Percentiles rank a stretch among this genome's conserved stretches.
These are phyloP conservation scores for Noccaea bulbosa DNA, from an alignment of 345 rosid genomes.

Conservation along the genomic window DNA sequence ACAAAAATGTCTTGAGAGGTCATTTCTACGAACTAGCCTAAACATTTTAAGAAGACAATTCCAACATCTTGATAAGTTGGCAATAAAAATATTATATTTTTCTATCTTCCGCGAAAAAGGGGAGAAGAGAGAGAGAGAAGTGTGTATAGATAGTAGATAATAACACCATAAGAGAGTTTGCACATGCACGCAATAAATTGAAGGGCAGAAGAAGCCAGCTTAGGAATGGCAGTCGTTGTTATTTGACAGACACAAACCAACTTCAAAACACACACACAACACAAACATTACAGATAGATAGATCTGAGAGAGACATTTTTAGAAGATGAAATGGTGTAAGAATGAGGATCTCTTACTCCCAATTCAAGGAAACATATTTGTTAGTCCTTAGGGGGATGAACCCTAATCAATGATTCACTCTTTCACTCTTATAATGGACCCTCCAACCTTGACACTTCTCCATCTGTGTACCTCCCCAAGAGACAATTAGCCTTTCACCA, in stretches of 20 bases:
- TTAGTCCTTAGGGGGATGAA: slow-evolving; percentile 42
- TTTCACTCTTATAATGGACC: slow-evolving; percentile 38
- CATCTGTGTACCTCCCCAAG: slow-evolving; percentile 39
- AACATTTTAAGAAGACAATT: not conserved
- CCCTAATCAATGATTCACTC: slow-evolving; percentile 36
- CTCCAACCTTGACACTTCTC: slow-evolving; percentile 42
- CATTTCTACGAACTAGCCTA: too few relatives aligned
- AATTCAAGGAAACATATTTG: slow-evolving; percentile 23
- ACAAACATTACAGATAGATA: slow-evolving; percentile 42
- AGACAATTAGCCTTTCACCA: slow-evolving; percentile 34
- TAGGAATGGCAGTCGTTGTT: slow-evolving; percentile 38
- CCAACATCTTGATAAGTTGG: slow-evolving; percentile 1
- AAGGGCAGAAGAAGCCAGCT: slow-evolving; percentile 38
- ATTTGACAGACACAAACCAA: slow-evolving; percentile 33
- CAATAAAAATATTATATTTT: not conserved
- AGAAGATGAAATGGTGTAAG: slow-evolving; percentile 37
- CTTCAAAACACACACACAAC: slow-evolving; percentile 39
- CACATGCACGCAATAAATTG: slow-evolving; percentile 45
- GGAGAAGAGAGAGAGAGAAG: not conserved
- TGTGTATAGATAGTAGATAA: not conserved
- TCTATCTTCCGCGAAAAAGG: not conserved
- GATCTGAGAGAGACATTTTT: slow-evolving; percentile 42
- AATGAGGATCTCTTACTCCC: slow-evolving; percentile 43
- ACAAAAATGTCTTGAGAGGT: too few relatives aligned
- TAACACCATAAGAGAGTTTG: slow-evolving; percentile 24